Evolutionary conservation across 2,329 filamentous ascomycete species (phyloP).

Genomic region (Verticillium albo-atrum): DNA sequence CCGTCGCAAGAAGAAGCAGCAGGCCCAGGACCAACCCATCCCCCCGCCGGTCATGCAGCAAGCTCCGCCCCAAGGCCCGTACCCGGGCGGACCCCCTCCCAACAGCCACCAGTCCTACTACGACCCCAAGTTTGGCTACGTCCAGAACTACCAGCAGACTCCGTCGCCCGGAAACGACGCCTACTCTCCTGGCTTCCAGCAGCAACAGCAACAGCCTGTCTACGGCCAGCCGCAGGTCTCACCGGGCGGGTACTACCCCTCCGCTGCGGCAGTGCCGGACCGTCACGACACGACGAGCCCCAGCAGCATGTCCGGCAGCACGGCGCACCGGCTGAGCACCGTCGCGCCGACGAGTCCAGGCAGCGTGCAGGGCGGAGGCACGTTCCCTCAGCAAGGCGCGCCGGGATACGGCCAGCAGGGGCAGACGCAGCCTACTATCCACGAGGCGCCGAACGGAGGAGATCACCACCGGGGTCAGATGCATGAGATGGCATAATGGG

Average conservation of each 20-base stretch:
- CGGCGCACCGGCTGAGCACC: constrained; percentile 6
- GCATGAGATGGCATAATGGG: constrained; percentile 31
- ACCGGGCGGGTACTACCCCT: constrained; percentile 13
- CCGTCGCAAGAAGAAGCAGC: constrained; percentile 19
- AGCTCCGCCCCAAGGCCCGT: constrained; percentile 3
- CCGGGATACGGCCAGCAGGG: constrained; percentile 15
- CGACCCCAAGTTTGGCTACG: constrained; percentile 18
- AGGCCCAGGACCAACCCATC: neutral
- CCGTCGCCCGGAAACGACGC: neutral
- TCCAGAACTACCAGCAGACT: constrained; percentile 3
- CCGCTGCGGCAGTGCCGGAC: constrained; percentile 1
- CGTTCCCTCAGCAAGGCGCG: neutral
- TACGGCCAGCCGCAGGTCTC: constrained; percentile 5
- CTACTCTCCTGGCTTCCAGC: constrained; percentile 1
- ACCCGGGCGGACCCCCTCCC: neutral
- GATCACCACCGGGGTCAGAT: constrained; percentile 33
- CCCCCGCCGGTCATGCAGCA: constrained; percentile 5
- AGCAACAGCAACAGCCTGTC: constrained; percentile 12
- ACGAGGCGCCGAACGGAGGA: constrained; percentile 32
- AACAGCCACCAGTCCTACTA: constrained; percentile 14
- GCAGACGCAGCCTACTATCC: constrained; percentile 20
- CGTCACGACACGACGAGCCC: neutral
- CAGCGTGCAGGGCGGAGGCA: constrained; percentile 13
- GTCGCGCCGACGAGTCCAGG: constrained; percentile 5
- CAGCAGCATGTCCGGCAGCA: neutral